Conservation (phyloP, 2,329 filamentous ascomycete genomes). For the Trichoderma guizhouense region DNA sequence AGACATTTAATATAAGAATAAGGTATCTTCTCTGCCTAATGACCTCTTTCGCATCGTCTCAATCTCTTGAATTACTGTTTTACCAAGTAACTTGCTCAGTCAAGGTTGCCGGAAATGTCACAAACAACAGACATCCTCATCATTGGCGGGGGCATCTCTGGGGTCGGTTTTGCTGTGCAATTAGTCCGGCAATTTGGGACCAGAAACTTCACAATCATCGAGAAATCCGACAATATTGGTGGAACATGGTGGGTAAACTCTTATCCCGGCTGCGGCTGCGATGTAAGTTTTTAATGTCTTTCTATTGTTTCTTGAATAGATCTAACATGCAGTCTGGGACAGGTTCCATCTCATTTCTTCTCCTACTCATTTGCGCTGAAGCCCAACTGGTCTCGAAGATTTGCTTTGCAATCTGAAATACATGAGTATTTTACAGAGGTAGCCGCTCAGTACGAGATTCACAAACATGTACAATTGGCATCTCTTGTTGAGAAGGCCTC, state of each 20-base stretch:
- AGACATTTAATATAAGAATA: not conserved
- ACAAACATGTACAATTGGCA: constrained; percentile 22
- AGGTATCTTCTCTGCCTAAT: not conserved
- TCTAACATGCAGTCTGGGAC: not conserved
- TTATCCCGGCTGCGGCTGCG: constrained; percentile 29
- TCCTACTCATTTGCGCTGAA: constrained; percentile 30
- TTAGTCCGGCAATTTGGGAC: constrained; percentile 21
- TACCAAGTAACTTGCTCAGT: not conserved
- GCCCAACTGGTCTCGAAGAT: constrained; percentile 27
- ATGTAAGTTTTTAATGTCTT: constrained; percentile 18
- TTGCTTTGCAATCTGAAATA: constrained; percentile 28
- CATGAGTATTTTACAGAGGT: constrained; percentile 25
- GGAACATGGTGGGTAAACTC: constrained; percentile 29
- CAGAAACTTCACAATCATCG: constrained; percentile 26
- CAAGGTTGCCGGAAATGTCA: not conserved
- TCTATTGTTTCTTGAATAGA: too few relatives aligned
- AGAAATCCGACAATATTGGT: constrained; percentile 24
- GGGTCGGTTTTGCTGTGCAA: constrained; percentile 26
- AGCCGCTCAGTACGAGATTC: constrained; percentile 22
- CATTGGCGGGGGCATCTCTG: constrained; percentile 30
- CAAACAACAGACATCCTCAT: constrained; percentile 26
- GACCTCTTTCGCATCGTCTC: not conserved
- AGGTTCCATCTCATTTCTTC: constrained; percentile 29
- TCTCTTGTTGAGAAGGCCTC: constrained; percentile 23
- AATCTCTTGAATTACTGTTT: not conserved